These are phyloP conservation scores for Barnettozyma botsteinii DNA, from an alignment of 805 yeast species.

Conservation along the genomic window DNA sequence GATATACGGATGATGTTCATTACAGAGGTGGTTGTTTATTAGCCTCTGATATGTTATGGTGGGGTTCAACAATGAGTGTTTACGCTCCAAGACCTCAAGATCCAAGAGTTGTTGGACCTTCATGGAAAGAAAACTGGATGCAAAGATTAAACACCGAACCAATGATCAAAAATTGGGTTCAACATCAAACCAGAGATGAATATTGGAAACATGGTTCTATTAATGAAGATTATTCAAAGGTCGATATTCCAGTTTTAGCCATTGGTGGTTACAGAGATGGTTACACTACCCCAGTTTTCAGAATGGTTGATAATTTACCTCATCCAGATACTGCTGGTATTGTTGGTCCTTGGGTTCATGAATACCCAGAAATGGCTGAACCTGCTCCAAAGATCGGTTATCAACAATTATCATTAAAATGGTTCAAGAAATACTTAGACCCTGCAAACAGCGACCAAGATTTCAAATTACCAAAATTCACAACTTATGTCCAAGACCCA, in stretches of 20 bases:
- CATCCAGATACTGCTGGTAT: slow-evolving; percentile 29
- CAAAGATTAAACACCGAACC: slow-evolving; percentile 35
- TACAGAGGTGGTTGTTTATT: slow-evolving; percentile 41
- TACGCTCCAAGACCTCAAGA: slow-evolving; percentile 43
- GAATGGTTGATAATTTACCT: slow-evolving; percentile 37
- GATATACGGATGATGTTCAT: slow-evolving; percentile 45
- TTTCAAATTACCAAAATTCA: slow-evolving; percentile 30
- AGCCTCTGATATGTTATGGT: slow-evolving; percentile 44
- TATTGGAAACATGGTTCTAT: slow-evolving; percentile 46
- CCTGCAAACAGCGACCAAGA: slow-evolving; percentile 22
- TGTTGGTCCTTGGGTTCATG: slow-evolving; percentile 47
- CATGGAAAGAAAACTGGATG: slow-evolving; percentile 38
- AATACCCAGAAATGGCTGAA: slow-evolving; percentile 42
- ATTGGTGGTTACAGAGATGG: slow-evolving; percentile 47
- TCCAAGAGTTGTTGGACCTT: slow-evolving; percentile 33
- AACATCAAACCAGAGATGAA: slow-evolving; percentile 39
- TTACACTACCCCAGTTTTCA: slow-evolving; percentile 38
- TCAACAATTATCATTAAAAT: slow-evolving; percentile 34
- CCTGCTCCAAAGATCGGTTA: slow-evolving; percentile 41
- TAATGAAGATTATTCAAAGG: slow-evolving; percentile 34
- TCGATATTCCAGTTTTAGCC: slow-evolving; percentile 38
- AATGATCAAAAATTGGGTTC: slow-evolving; percentile 37
- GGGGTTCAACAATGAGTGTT: slow-evolving; percentile 43
- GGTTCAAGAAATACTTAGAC: slow-evolving; percentile 37
- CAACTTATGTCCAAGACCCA: slow-evolving; percentile 41